Base-by-base conservation (phyloP, 2,329 filamentous ascomycete species). In the Cytospora piceae region DNA sequence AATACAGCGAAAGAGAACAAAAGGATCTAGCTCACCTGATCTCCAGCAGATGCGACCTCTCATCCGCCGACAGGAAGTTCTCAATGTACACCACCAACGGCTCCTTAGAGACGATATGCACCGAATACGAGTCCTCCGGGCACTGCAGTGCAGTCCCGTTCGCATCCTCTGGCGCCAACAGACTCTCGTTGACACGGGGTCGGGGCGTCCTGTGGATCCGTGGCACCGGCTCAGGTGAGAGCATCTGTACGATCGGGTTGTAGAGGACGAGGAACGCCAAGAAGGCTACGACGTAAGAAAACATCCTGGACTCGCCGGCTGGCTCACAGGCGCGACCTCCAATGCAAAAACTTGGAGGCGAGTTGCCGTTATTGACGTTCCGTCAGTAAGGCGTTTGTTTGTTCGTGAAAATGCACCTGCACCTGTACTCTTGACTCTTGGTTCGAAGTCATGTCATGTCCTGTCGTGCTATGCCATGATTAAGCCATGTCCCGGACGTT, bases 81-180 rank as follows among this genome's bases (percentile, higher is more conserved):
- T 85, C 82, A 15, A 86, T 74, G 67, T 86, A 86, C 4, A 86
- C 70, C 2, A 86, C 81, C 46, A 86, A 72, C 24, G 84, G 84
- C 63, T 80, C 80, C 62, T 80, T 78, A 54, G 78, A 83, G 64
- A 82, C 72, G 29, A 86, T 76, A 63, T 83, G 81, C 52, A 82
- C 78, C 1, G 76, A 74, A 71, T 85, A 84, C 2, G 75, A 69
- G 65, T 83, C 78, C 1, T 74, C 71, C 0, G 73, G 71, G 62
- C 82, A 85, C 11, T 70, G 72, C 60, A 72, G 70, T 27, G 60
- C n/a, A 31, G 69, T 70, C 24, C 77, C 77, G 51, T 72, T 69
- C 8, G 34, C 66, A 17, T 70, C 66, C 59, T 85, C 82, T 55
- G 85, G 73, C 24, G 83, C 83, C 60, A 85, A 73, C 42, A 85